Conservation (phyloP, 768 basidiomycete species). For the Rickenella mellea region DNA sequence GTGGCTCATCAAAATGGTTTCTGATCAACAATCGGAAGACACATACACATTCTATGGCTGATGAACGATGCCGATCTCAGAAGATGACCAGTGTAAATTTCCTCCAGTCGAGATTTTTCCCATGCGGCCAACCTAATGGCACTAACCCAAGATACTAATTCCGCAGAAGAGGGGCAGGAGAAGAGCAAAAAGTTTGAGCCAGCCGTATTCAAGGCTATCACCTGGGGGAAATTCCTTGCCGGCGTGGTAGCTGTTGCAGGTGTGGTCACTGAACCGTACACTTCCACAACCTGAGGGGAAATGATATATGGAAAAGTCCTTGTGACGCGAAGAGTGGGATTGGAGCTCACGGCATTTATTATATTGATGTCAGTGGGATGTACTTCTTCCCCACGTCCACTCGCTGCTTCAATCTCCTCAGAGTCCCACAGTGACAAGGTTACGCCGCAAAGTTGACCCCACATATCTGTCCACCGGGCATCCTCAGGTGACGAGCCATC, state of each 20-base stretch:
- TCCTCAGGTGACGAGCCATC: conserved; percentile 70
- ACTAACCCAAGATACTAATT: conserved; percentile 79
- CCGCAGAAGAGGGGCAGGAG: conserved; percentile 64
- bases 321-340: conserved; percentile 7
- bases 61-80: conserved; percentile 64
- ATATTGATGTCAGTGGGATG: conserved; percentile 83
- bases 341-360: conserved; percentile 60
- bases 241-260: conserved; percentile 43
- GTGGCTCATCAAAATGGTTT: conserved; percentile 1
- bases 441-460: conserved; percentile 85
- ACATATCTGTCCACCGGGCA: conserved; percentile 76
- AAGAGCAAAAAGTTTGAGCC: conserved; percentile 86
- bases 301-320: conserved; percentile 17
- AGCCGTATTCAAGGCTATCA: conserved; percentile 89
- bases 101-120: conserved; percentile 92
- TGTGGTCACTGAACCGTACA: conserved; percentile 63
- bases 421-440: conserved; percentile 90
- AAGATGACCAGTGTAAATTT: conserved; percentile 95
- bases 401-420: conserved; percentile 79
- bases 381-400: conserved; percentile 67
- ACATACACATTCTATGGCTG: conserved; percentile 25
- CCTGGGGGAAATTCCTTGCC: conserved; percentile 58
- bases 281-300: conserved; percentile 74
- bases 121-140: conserved; percentile 84
- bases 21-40: not conserved